Percentiles rank a stretch among this genome's conserved stretches.
Evolutionary conservation across 352 stramenopile species (phyloP).

Genomic region (Globisporangium camurandrum): DNA sequence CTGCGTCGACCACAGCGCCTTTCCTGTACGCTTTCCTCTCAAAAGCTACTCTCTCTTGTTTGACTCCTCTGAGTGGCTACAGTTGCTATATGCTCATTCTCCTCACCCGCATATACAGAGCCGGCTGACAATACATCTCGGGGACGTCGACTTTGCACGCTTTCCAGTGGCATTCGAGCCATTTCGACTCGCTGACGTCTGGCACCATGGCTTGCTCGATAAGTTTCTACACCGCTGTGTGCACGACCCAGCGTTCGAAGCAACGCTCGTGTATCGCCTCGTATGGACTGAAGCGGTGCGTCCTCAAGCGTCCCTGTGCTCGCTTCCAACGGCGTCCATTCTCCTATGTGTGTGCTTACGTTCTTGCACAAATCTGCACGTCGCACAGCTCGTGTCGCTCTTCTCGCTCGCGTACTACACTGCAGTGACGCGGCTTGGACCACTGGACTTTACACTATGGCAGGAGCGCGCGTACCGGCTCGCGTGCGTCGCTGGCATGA

Average conservation of each 20-base stretch:
- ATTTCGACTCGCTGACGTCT: slow-evolving; percentile 12
- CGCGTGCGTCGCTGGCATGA: slow-evolving; percentile 23
- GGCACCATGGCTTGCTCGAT: slow-evolving; percentile 12
- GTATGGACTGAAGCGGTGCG: slow-evolving; percentile 28
- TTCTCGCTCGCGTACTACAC: slow-evolving; percentile 35
- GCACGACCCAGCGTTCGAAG: slow-evolving; percentile 21
- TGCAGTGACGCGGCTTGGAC: slow-evolving; percentile 38
- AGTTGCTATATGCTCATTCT: not conserved
- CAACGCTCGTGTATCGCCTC: slow-evolving; percentile 19
- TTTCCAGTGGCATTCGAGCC: not conserved
- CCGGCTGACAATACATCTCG: slow-evolving; percentile 1
- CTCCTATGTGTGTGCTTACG: not conserved
- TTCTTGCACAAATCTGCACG: not conserved
- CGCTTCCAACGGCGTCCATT: not conserved
- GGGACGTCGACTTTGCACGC: slow-evolving; percentile 1
- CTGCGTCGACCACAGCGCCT: slow-evolving; percentile 4
- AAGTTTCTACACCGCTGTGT: slow-evolving; percentile 22
- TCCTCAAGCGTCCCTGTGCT: not conserved
- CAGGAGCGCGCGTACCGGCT: slow-evolving; percentile 31
- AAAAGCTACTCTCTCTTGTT: not conserved
- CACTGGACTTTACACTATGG: slow-evolving; percentile 42
- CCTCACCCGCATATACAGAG: not conserved
- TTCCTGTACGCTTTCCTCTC: slow-evolving; percentile 4
- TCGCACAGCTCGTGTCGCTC: slow-evolving; percentile 43
- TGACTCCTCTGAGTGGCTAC: not conserved